Evolutionary conservation across 2,329 filamentous ascomycete genomes (phyloP).

Genomic region (Pseudogymnoascus sp.): DNA sequence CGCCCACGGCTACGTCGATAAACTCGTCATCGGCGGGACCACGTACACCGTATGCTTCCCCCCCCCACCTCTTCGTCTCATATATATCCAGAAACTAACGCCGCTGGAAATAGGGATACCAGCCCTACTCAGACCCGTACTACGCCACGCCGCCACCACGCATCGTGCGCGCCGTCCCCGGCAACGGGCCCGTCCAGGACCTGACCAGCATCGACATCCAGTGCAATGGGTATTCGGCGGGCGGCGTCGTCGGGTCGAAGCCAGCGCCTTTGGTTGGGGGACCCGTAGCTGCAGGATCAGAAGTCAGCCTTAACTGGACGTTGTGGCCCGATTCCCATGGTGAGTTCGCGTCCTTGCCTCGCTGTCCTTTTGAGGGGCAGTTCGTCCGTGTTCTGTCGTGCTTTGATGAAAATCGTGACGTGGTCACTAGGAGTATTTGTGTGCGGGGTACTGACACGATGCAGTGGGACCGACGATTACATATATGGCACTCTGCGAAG

Average conservation of each 20-base stretch:
- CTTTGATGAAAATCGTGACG: not conserved
- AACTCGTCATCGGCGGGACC: conserved; percentile 36
- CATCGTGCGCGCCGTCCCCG: conserved; percentile 50
- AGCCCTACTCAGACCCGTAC: conserved; percentile 39
- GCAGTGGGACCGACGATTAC: conserved; percentile 45
- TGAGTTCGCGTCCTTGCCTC: not conserved
- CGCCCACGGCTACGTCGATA: conserved; percentile 43
- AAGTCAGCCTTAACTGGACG: conserved; percentile 48
- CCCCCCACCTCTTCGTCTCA: not conserved
- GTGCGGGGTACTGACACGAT: conserved; percentile 40
- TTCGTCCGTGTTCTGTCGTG: not conserved
- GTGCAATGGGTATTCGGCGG: conserved; percentile 45
- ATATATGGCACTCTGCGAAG: conserved; percentile 51
- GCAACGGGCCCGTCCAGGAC: conserved; percentile 51
- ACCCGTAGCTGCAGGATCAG: conserved; percentile 43
- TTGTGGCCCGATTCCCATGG: conserved; percentile 35
- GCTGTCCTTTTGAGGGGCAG: not conserved
- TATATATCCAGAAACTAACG: conserved; percentile 8
- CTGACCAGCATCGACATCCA: conserved; percentile 46
- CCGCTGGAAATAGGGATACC: conserved; percentile 22
- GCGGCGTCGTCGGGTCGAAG: conserved; percentile 39
- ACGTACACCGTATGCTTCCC: conserved; percentile 28
- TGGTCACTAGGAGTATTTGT: not conserved
- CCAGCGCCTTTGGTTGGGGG: conserved; percentile 50
- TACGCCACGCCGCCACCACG: conserved; percentile 34